Percentiles rank a stretch among this genome's conserved stretches.
Evolutionary conservation across 176 grass and related monocot genomes (phyloP).

Genomic region (Musa acuminata): DNA sequence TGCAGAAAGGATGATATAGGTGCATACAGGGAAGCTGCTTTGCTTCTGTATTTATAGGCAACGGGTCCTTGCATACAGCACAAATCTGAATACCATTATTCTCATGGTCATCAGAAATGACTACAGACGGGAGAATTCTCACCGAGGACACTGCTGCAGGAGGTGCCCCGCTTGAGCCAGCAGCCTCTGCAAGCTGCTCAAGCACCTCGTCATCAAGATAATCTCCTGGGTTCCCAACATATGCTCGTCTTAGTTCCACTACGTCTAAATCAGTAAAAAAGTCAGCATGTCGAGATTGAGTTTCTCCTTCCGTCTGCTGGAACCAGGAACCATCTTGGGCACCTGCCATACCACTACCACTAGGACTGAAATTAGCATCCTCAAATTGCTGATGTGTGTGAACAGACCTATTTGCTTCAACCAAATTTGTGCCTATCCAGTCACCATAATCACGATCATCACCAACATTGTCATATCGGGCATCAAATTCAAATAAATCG

Average conservation of each 20-base stretch:
- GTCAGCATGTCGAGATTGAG: conserved; percentile 20
- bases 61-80: conserved; percentile 73
- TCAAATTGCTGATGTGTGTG: conserved; percentile 26
- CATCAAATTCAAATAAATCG: conserved; percentile 60
- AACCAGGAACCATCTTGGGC: conserved; percentile 29
- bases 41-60: conserved; percentile 36
- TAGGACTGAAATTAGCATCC: conserved; percentile 20
- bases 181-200: conserved; percentile 62
- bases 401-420: conserved; percentile 25
- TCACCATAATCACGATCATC: conserved; percentile 8
- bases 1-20: conserved; percentile 70
- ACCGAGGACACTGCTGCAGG: conserved; percentile 44
- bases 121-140: conserved; percentile 43
- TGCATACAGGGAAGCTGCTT: conserved; percentile 70
- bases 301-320: conserved; percentile 19
- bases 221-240: conserved; percentile 52
- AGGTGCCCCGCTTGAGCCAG: conserved; percentile 51
- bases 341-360: conserved; percentile 18
- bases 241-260: conserved; percentile 24
- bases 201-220: conserved; percentile 76
- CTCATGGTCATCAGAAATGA: conserved; percentile 45
- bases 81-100: conserved; percentile 54
- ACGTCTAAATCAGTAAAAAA: conserved; percentile 16
- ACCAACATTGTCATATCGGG: conserved; percentile 34
- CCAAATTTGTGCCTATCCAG: conserved; percentile 50